phyloP scores from a whole-genome alignment of 2,329 filamentous ascomycete genomes.

The Purpureocillium takamizusanense region DNA sequence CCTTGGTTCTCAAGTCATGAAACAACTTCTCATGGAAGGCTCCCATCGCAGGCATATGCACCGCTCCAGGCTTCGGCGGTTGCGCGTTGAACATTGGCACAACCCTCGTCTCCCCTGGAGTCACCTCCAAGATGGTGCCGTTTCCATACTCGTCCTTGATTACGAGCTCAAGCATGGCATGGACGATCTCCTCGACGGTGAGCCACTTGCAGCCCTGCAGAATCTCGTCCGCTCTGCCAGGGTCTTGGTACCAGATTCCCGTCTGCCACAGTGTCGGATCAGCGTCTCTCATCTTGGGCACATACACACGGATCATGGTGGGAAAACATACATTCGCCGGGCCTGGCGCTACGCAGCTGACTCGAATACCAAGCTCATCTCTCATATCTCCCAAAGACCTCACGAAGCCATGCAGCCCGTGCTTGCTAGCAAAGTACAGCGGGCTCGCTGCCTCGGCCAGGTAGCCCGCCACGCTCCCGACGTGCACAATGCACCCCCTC shows the following conservation, averaged over 20 bases:
- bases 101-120: slow-evolving; percentile 8
- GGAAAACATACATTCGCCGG: slow-evolving; percentile 16
- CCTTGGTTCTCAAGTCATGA: slow-evolving; percentile 2
- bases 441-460: slow-evolving; percentile 19
- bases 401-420: slow-evolving; percentile 26
- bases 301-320: background rate
- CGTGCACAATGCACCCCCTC: slow-evolving; percentile 20
- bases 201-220: slow-evolving; percentile 17
- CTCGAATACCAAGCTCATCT: slow-evolving; percentile 21
- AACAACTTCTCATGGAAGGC: background rate
- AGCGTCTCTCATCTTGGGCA: background rate
- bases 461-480: slow-evolving; percentile 25
- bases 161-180: slow-evolving; percentile 19
- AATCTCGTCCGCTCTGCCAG: slow-evolving; percentile 17
- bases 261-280: slow-evolving; percentile 13
- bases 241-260: slow-evolving; percentile 22
- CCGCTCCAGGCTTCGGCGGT: slow-evolving; percentile 1
- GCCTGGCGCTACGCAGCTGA: slow-evolving; percentile 22
- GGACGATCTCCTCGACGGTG: slow-evolving; percentile 19
- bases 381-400: slow-evolving; percentile 18
- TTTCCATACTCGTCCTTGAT: slow-evolving; percentile 16
- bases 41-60: slow-evolving; percentile 2
- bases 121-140: slow-evolving; percentile 23
- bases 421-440: slow-evolving; percentile 27
- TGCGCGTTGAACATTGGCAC: slow-evolving; percentile 4